Percentiles rank a stretch among this genome's conserved stretches.
phyloP scores from a whole-genome alignment of 257 asterid species.

The Nicotiana attenuata region DNA sequence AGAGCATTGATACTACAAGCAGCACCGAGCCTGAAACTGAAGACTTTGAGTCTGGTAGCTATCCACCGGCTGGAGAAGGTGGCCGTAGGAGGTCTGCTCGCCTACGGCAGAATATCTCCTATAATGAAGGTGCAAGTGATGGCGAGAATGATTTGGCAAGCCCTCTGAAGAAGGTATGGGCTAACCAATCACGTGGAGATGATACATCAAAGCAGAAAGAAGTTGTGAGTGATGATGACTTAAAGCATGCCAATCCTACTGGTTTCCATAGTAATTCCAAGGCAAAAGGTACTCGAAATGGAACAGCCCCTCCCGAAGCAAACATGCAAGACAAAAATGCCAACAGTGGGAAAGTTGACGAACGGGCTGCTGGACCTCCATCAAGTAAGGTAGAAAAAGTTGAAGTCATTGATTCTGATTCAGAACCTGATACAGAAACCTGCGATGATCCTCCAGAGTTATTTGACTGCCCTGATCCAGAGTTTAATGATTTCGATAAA shows the following conservation, averaged over 20 bases:
- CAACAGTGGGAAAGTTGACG: slow-evolving; percentile 13
- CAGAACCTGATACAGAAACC: slow-evolving; percentile 23
- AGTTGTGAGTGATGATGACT: slow-evolving; percentile 15
- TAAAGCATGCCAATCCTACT: slow-evolving; percentile 15
- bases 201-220: slow-evolving; percentile 18
- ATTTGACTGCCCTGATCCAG: slow-evolving; percentile 52
- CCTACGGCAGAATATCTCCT: slow-evolving; percentile 48
- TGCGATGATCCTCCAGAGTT: slow-evolving; percentile 5
- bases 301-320: slow-evolving; percentile 21
- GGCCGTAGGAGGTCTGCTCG: slow-evolving; percentile 56
- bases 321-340: slow-evolving; percentile 16
- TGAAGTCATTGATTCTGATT: slow-evolving; percentile 40
- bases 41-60: slow-evolving; percentile 18
- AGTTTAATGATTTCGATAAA: slow-evolving; percentile 66
- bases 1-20: slow-evolving; percentile 45
- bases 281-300: slow-evolving; percentile 20
- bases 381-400: slow-evolving; percentile 22
- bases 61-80: slow-evolving; percentile 18
- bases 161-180: slow-evolving; percentile 30
- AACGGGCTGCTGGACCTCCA: slow-evolving; percentile 10
- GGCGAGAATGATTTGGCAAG: slow-evolving; percentile 30
- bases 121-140: slow-evolving; percentile 48
- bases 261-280: slow-evolving; percentile 19
- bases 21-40: slow-evolving; percentile 40
- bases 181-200: slow-evolving; percentile 26